Evolutionary conservation across 202 grass and related monocot species (phyloP), one percentile per base, ranked within the genome.

Genomic region (Setaria viridis): DNA sequence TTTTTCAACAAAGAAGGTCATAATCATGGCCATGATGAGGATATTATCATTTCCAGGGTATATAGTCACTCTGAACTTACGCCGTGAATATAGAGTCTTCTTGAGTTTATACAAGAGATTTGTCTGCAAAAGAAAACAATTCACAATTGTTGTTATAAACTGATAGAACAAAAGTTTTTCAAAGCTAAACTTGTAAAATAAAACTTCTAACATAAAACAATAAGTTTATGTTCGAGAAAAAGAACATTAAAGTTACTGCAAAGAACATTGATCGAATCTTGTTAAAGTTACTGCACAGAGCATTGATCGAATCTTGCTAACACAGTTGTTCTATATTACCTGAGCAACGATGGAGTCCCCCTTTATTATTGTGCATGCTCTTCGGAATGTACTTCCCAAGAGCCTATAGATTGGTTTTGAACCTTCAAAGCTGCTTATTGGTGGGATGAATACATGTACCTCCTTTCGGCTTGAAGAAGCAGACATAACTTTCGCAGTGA

Each of bases 31-130:
- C 51, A 99, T 85, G 76, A 90, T 43, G 13, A 99, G 80, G 71
- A 93, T 82, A 67, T 64, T 84, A 87, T 99, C 96, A 58, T 92
- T 94, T 95, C 91, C 92, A 59, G 93, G 96, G 83, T 96, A 96
- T 66, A 96, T 88, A 7, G 96, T 96, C 51, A 94, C 87, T 78
- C 93, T 78, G 74, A 96, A 99, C 74, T 96, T 96, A 30, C 70
- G 84, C 80, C 91, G 84, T 74, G 93, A 94, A 90, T 96, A 96
- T 15, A 95, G 25, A 47, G 76, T 78, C 90, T 99, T 87, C 72
- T 87, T 93, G 55, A 99, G 84, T 84, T 90, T 99, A 77, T 99
- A 96, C 80, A 91, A 57, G 62, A 96, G 91, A 91, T 80, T 91
- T 80, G 93, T 90, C 96, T 94, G 93, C 88, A 85, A n/a, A 86